phyloP scores from a whole-genome alignment of 768 basidiomycete genomes.

The Pleurotus platypus region DNA sequence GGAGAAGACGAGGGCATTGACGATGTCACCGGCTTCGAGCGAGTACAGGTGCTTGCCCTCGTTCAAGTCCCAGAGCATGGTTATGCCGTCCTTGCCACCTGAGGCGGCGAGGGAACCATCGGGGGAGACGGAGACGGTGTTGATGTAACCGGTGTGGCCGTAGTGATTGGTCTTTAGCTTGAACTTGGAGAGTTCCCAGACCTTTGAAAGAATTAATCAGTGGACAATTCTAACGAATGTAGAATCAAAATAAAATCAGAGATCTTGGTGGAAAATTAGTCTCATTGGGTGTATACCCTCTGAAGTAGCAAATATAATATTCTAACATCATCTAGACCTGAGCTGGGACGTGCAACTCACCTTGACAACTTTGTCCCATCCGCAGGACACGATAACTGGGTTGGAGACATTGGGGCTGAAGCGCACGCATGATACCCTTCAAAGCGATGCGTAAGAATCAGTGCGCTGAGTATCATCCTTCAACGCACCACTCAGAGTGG shows the following conservation, averaged over 20 bases:
- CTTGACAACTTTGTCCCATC: conserved; percentile 99
- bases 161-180: conserved; percentile 99
- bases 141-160: conserved; percentile 99
- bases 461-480: conserved; percentile 13
- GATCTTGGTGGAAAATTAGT: conserved; percentile 75
- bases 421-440: conserved; percentile 97
- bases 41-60: conserved; percentile 99
- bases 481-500: conserved; percentile 84
- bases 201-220: conserved; percentile 43
- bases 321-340: conserved; percentile 30
- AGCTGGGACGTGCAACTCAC: conserved; percentile 41
- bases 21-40: conserved; percentile 95
- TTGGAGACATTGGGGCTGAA: conserved; percentile 98
- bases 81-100: conserved; percentile 99
- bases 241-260: conserved; percentile 39
- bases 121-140: conserved; percentile 96
- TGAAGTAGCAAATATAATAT: conserved; percentile 87
- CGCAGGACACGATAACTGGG: conserved; percentile 97
- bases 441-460: conserved; percentile 2
- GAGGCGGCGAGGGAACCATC: conserved; percentile 99
- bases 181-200: conserved; percentile 99
- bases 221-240: conserved; percentile 3
- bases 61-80: conserved; percentile 99
- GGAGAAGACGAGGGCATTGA: conserved; percentile 99
- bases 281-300: conserved; percentile 65